A percentile compares a stretch with the other conserved stretches of the same genome.
phyloP scores from a whole-genome alignment of 2,329 filamentous ascomycete genomes.

The Lecanosticta acicola region DNA sequence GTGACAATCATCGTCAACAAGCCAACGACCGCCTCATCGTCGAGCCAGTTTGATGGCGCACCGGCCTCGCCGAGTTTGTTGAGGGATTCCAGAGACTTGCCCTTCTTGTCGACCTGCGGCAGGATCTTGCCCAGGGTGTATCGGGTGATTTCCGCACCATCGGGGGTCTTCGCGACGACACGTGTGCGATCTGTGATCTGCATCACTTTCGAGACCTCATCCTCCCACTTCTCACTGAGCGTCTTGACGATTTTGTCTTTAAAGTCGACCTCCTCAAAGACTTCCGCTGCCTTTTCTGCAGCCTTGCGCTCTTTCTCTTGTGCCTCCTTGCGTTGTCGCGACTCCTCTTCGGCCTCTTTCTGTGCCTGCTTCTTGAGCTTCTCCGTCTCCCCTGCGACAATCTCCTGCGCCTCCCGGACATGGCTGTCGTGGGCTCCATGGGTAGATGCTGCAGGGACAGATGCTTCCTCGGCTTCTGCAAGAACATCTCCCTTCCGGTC shows the following conservation, averaged over 20 bases:
- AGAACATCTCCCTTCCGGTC: too few relatives aligned
- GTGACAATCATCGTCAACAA: slow-evolving; percentile 57
- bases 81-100: not conserved
- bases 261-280: too few relatives aligned
- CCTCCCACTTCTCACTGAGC: slow-evolving; percentile 39
- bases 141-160: slow-evolving; percentile 42
- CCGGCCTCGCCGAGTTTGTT: not conserved
- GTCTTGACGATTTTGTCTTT: too few relatives aligned
- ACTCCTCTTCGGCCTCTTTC: slow-evolving; percentile 4
- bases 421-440: not conserved
- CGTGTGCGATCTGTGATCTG: slow-evolving; percentile 12
- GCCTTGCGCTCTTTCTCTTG: slow-evolving; percentile 5
- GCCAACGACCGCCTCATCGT: slow-evolving; percentile 69
- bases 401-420: not conserved
- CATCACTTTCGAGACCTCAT: slow-evolving; percentile 35
- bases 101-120: slow-evolving; percentile 34
- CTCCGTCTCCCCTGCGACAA: not conserved
- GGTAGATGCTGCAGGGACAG: too few relatives aligned
- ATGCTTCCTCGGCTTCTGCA: too few relatives aligned
- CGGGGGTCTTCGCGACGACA: slow-evolving; percentile 28
- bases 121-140: slow-evolving; percentile 60
- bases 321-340: slow-evolving; percentile 3
- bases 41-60: slow-evolving; percentile 57
- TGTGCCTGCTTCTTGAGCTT: slow-evolving; percentile 6
- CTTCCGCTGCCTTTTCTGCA: slow-evolving; percentile 10